Percentiles rank a stretch among this genome's conserved stretches.
Conservation (phyloP, 345 rosid genomes). For the Noccaea bulbosa region DNA sequence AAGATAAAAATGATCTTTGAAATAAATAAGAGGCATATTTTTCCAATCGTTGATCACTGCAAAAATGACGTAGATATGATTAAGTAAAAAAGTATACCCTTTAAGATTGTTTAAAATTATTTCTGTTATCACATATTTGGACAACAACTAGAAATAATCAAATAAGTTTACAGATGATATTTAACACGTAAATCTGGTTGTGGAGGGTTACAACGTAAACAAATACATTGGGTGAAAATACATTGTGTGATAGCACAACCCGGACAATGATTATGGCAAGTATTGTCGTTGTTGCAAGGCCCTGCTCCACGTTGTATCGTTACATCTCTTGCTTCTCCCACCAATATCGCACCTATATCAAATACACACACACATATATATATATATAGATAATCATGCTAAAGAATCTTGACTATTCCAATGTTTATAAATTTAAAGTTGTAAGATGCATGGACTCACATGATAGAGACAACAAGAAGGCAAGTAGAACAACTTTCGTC, state of each 20-base stretch:
- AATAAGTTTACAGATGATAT: too few species aligned
- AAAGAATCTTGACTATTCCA: too few species aligned
- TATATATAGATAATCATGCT: background rate
- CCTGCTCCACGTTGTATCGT: constrained; percentile 35
- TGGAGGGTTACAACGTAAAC: constrained; percentile 23
- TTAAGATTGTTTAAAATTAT: too few species aligned
- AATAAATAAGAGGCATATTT: background rate
- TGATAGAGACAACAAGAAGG: too few species aligned
- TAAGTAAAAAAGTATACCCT: too few species aligned
- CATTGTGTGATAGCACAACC: constrained; percentile 13
- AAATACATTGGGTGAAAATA: constrained; percentile 37
- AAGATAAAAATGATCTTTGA: too few species aligned
- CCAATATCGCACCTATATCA: background rate
- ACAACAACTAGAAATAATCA: too few species aligned
- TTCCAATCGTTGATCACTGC: background rate
- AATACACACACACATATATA: background rate
- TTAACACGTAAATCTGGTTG: background rate
- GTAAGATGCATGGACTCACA: too few species aligned
- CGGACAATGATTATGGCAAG: constrained; percentile 28
- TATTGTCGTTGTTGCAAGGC: constrained; percentile 26
- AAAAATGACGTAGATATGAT: background rate
- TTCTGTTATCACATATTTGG: too few species aligned
- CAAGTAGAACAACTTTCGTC: too few species aligned
- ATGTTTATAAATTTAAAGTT: too few species aligned
- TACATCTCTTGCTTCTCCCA: constrained; percentile 33